Conservation (phyloP, 805 yeast genomes). For the Tetrapisispora phaffii region DNA sequence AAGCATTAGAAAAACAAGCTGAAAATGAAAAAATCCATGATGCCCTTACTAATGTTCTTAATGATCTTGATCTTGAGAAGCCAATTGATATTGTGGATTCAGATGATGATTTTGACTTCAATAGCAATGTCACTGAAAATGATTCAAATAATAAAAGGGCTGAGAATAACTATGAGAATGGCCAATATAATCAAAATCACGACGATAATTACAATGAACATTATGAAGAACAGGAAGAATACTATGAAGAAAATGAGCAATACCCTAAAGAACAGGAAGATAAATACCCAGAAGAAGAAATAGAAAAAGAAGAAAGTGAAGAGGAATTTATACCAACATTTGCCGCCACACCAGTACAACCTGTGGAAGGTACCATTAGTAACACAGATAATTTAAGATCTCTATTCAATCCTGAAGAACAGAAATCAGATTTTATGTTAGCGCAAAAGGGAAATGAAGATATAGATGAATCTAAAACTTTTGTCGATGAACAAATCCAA, state of each 20-base stretch:
- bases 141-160: background rate
- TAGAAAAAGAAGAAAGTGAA: slow-evolving; percentile 25
- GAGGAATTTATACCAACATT: slow-evolving; percentile 50
- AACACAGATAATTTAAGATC: slow-evolving; percentile 56
- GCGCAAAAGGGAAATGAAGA: slow-evolving; percentile 40
- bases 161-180: background rate
- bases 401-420: slow-evolving; percentile 41
- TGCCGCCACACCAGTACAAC: slow-evolving; percentile 23
- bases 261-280: slow-evolving; percentile 18
- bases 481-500: slow-evolving; percentile 31
- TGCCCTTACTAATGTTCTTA: slow-evolving; percentile 40
- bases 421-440: slow-evolving; percentile 33
- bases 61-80: slow-evolving; percentile 42
- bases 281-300: slow-evolving; percentile 19
- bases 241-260: background rate
- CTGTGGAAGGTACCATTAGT: slow-evolving; percentile 25
- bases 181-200: background rate
- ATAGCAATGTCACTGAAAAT: background rate
- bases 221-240: slow-evolving; percentile 1
- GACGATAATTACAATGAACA: background rate
- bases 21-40: slow-evolving; percentile 38
- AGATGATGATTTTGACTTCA: slow-evolving; percentile 33
- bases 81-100: slow-evolving; percentile 36
- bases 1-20: slow-evolving; percentile 29
- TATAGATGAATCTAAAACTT: slow-evolving; percentile 27